A percentile compares a stretch with the other conserved stretches of the same genome.
Conservation (phyloP, 1,284 basidiomycete species). For the Apiotrichum brassicae region DNA sequence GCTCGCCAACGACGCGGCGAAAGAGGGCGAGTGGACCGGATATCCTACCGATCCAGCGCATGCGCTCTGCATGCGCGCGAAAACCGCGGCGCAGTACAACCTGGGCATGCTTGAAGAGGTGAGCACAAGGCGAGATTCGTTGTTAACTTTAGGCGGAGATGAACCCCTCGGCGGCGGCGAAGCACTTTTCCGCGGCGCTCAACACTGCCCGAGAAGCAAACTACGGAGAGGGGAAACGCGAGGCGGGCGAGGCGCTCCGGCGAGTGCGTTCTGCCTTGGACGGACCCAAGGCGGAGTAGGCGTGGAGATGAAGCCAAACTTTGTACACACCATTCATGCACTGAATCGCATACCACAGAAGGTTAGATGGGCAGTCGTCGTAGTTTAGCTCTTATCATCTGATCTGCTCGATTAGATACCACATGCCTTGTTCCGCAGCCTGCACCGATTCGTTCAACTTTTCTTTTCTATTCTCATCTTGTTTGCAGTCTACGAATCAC, state of each 20-base stretch:
- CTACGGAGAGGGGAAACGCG: conserved; percentile 38
- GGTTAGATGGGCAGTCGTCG: too few species aligned
- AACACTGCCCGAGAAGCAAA: conserved; percentile 27
- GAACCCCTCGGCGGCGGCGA: conserved; percentile 25
- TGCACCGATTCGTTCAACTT: too few species aligned
- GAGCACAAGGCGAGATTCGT: conserved; percentile 8
- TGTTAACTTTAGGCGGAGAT: conserved; percentile 30
- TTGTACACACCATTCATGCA: too few species aligned
- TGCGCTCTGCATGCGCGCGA: conserved; percentile 33
- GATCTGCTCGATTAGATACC: too few species aligned
- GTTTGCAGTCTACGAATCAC: too few species aligned
- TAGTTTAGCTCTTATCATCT: too few species aligned
- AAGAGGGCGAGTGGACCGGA: conserved; percentile 15
- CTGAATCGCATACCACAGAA: too few species aligned
- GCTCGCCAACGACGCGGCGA: conserved; percentile 31
- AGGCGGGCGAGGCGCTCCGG: conserved; percentile 36
- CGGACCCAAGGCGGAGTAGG: too few species aligned
- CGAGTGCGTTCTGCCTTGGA: conserved; percentile 5
- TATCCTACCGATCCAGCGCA: conserved; percentile 17
- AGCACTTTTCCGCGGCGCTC: conserved; percentile 30
- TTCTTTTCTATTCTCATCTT: too few species aligned
- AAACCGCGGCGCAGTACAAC: conserved; percentile 39
- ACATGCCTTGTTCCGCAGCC: too few species aligned
- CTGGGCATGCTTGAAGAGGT: conserved; percentile 46
- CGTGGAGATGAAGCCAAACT: too few species aligned